phyloP scores from a whole-genome alignment of 2,329 filamentous ascomycete species.

The Sclerotinia trifoliorum region DNA sequence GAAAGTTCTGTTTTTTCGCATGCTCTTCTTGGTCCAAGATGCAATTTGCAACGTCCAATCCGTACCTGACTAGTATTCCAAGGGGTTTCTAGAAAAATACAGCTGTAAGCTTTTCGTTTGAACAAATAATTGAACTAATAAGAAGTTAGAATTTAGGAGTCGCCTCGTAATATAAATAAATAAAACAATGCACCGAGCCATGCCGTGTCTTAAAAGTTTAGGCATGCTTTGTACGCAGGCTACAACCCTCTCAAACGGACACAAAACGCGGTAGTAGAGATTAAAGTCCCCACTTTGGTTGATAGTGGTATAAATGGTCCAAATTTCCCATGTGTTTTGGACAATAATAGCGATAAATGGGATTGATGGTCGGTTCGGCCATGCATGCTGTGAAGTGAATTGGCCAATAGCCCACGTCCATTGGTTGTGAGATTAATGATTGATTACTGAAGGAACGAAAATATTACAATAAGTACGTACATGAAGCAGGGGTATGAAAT shows the following conservation, averaged over 20 bases:
- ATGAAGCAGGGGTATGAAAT: not conserved
- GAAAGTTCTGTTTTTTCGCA: constrained; percentile 7
- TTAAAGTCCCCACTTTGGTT: not conserved
- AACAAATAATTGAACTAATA: not conserved
- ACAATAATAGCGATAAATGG: constrained; percentile 6
- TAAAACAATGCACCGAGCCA: not conserved
- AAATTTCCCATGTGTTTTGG: constrained; percentile 16
- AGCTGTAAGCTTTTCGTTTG: not conserved
- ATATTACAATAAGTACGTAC: not conserved
- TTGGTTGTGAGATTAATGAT: not conserved
- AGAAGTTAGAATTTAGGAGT: not conserved
- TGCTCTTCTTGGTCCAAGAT: not conserved
- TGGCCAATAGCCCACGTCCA: not conserved
- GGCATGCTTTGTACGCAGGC: not conserved
- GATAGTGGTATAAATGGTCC: constrained; percentile 8
- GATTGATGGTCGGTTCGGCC: not conserved
- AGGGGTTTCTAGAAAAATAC: not conserved
- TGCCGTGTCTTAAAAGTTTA: constrained; percentile 14
- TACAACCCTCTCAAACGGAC: constrained; percentile 7
- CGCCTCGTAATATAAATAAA: constrained; percentile 4
- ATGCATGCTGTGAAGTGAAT: not conserved
- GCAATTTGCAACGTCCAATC: not conserved
- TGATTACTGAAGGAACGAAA: not conserved
- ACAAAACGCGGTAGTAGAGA: not conserved
- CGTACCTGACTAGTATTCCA: not conserved